Base-by-base conservation (phyloP, 495 filamentous ascomycete species). In the Mytilinidion resinicola region DNA sequence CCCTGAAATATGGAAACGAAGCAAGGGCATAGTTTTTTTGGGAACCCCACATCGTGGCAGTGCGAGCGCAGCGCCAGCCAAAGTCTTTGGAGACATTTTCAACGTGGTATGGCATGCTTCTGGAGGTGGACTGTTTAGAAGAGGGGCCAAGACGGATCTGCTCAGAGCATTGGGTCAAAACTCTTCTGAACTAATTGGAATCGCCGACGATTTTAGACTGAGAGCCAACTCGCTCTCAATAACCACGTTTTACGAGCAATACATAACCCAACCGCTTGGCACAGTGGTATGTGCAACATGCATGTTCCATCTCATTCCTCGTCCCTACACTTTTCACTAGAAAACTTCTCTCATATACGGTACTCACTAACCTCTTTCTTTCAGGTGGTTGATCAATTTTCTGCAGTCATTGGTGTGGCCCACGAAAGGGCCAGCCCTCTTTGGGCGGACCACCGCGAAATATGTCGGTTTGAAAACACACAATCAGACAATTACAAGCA, bases 1-100 rank as follows among this genome's bases (percentile, higher is more conserved):
- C n/a, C n/a, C n/a, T n/a, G n/a, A n/a, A n/a, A n/a, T 60, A 56
- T 39, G 53, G 41, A 4, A 44, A 49, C 21, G n/a, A 9, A 61
- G 52, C 9, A 20, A 49, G 9, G 61, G 38, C 11, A 51, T 67
- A 11, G 35, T 64, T 21, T 67, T 67, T 53, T 47, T 67, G 4
- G 61, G 64, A 20, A 67, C 64, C 4, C 64, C 64, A 10, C 64
- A 67, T 51, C 48, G 43, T 11, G 61, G 64, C n/a, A 59, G 53
- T 8, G 47, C 35, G 19, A 41, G 17, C 19, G 56, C 64, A 5
- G 50, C 56, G 38, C 30, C 15, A 14, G 60, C 11, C 2, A 59
- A 63, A 44, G 12, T 51, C n/a, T 30, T 63, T 3, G 63, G 55
- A 35, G 41, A 53, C 11, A n/a, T 66, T 25, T 43, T 51, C 9